phyloP scores from a whole-genome alignment of 2,329 filamentous ascomycete species.

The Colletotrichum sp. region DNA sequence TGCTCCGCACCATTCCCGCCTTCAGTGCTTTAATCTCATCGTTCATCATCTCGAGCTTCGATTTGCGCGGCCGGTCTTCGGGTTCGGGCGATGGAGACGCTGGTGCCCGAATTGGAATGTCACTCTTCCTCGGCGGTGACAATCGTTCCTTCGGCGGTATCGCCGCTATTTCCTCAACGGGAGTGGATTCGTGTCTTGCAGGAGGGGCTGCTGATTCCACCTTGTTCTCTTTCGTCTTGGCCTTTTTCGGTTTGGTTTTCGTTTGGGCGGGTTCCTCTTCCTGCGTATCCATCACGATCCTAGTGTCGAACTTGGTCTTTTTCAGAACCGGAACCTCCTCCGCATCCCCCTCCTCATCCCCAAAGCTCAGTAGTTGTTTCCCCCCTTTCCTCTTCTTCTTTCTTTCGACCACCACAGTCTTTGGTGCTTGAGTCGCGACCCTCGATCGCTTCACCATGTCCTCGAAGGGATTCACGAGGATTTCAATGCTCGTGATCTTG shows the following conservation, averaged over 20 bases:
- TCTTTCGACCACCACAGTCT: conserved; percentile 50
- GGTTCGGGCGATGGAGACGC: conserved; percentile 40
- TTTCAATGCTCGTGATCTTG: conserved; percentile 75
- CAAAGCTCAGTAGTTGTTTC: conserved; percentile 82
- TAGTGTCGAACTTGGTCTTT: conserved; percentile 80
- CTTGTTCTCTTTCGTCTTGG: conserved; percentile 33
- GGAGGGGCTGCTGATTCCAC: neutral
- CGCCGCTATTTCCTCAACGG: conserved; percentile 19
- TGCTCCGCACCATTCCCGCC: conserved; percentile 77
- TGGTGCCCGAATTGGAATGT: neutral
- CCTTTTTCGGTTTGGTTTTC: conserved; percentile 34
- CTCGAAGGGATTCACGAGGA: conserved; percentile 82
- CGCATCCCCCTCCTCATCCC: conserved; percentile 68
- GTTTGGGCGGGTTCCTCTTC: conserved; percentile 39
- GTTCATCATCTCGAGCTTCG: conserved; percentile 72
- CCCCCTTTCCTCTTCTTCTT: conserved; percentile 76
- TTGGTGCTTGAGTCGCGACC: conserved; percentile 54
- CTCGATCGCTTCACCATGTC: conserved; percentile 77
- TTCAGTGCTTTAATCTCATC: conserved; percentile 83
- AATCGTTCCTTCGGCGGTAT: conserved; percentile 27
- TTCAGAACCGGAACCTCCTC: conserved; percentile 67
- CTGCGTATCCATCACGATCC: conserved; percentile 68
- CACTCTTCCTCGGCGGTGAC: neutral
- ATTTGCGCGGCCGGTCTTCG: conserved; percentile 42
- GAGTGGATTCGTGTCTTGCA: neutral